Base-by-base conservation (phyloP, 2,329 filamentous ascomycete species). In the Drechslera avenae region DNA sequence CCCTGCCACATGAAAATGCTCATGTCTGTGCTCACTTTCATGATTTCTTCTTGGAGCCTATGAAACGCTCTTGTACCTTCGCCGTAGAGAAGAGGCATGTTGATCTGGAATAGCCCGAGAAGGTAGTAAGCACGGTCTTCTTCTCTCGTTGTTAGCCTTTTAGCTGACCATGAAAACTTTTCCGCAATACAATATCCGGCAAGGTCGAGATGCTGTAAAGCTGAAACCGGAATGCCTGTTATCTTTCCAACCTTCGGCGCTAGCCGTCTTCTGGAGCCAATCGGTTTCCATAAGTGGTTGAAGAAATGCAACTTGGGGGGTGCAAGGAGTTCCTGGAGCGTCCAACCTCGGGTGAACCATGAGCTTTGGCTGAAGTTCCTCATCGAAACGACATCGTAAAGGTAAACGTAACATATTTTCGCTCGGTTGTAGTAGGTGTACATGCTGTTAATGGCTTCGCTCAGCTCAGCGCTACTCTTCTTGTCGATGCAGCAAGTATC, bases 21-120 rank as follows among this genome's bases (percentile, higher is more conserved):
- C n/a, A n/a, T n/a, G n/a, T n/a, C n/a, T 23, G 5, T 23, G 5
- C 4, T 23, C 5, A 23, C 6, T 23, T 23, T 58, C 51, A 67
- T 64, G 13, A 68, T 67, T 18, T 67, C 65, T 44, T 66, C 56
- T 44, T 66, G 62, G 10, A 60, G 31, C 5, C 57, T 43, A 6
- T 36, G 21, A 9, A 63, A 63, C 0, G 58, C 61, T 26, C 56
- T 62, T 3, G 40, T 50, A 4, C 64, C 62, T 18, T 64, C 60
- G 3, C 61, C 60, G 9, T 64, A 63, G 0, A 63, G 23, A 6
- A 60, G 18, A 3, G 58, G 55, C 50, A 64, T 56, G 16, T 58
- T 57, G 19, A 62, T 56, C 28, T 59, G 55, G 31, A 66, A 65
- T 0, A 67, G 44, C 5, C 62, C 64, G 0, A 66, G 45, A 4